Percentiles rank a stretch among this genome's conserved stretches.
Evolutionary conservation across 2,329 filamentous ascomycete genomes (phyloP).

Genomic region (Aquanectria penicillioides): DNA sequence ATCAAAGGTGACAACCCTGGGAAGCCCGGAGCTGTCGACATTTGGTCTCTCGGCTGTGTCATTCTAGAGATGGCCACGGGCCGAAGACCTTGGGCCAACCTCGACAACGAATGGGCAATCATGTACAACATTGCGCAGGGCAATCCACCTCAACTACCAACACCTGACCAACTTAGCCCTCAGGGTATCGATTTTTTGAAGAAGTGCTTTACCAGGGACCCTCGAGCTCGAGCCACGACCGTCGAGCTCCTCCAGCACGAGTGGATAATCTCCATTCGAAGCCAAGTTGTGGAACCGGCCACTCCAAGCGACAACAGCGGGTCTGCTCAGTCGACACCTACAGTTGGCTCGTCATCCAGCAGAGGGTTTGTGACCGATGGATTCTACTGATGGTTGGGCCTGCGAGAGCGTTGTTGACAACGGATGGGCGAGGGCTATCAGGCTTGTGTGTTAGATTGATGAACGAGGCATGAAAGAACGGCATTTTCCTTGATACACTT

Average conservation of each 20-base stretch:
- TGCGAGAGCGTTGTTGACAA: constrained; percentile 7
- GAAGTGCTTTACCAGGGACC: constrained; percentile 87
- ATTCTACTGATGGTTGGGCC: constrained; percentile 38
- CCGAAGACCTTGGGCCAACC: constrained; percentile 89
- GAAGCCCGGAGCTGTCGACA: constrained; percentile 87
- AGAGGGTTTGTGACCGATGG: constrained; percentile 44
- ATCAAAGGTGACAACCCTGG: constrained; percentile 89
- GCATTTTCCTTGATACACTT: constrained; percentile 22
- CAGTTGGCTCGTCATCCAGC: constrained; percentile 43
- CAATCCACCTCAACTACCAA: constrained; percentile 87
- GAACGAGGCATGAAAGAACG: constrained; percentile 17
- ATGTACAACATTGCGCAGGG: constrained; percentile 99
- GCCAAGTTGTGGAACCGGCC: constrained; percentile 70
- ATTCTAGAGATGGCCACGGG: constrained; percentile 98
- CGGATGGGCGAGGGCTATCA: not conserved
- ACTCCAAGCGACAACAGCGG: constrained; percentile 68
- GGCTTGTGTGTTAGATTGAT: not conserved
- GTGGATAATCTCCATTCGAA: constrained; percentile 79
- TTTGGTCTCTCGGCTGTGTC: constrained; percentile 97
- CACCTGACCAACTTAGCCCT: constrained; percentile 83
- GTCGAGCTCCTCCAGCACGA: constrained; percentile 93
- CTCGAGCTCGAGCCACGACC: constrained; percentile 80
- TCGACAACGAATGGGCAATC: constrained; percentile 99
- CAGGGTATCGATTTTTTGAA: constrained; percentile 88
- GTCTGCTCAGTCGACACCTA: constrained; percentile 51